Conservation (phyloP, 305 asterid species). For the Fraxinus latifolia region DNA sequence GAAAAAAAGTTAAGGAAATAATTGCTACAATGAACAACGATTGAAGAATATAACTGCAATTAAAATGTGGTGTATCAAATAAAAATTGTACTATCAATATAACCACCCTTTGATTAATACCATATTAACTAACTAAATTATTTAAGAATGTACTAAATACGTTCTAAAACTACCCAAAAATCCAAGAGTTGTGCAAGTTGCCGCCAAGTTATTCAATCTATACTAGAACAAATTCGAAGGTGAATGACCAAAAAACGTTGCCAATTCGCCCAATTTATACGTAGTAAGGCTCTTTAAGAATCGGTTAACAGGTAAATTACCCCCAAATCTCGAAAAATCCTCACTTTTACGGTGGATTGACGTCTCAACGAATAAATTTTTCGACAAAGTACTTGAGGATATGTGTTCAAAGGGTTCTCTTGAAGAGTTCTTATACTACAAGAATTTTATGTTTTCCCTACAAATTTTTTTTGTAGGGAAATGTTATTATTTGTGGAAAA, state of each 20-base stretch:
- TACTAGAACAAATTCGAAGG: slow-evolving; percentile 75
- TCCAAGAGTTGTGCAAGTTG: slow-evolving; percentile 63
- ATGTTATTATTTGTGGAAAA: too few species aligned
- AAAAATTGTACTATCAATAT: too few species aligned
- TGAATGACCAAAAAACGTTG: slow-evolving; percentile 59
- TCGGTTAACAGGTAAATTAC: slow-evolving; percentile 52
- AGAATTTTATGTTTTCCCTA: too few species aligned
- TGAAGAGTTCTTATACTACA: slow-evolving; percentile 42
- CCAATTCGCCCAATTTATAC: slow-evolving; percentile 66
- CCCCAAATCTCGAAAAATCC: slow-evolving; percentile 59
- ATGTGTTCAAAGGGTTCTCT: slow-evolving; percentile 58
- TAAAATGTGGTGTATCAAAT: too few species aligned
- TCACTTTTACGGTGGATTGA: slow-evolving; percentile 79
- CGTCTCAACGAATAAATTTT: slow-evolving; percentile 60
- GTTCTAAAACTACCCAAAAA: too few species aligned
- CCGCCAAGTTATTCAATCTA: slow-evolving; percentile 79
- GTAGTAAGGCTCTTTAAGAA: slow-evolving; percentile 79
- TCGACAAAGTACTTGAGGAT: slow-evolving; percentile 57
- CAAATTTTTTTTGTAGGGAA: too few species aligned
- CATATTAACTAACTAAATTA: too few species aligned
- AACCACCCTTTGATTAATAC: too few species aligned
- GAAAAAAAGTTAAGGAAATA: too few species aligned
- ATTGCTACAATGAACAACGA: too few species aligned
- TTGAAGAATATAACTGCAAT: too few species aligned
- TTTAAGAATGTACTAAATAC: too few species aligned